Evolutionary conservation across 1,284 basidiomycete genomes (phyloP).

Genomic region (Acaromyces ingoldii): DNA sequence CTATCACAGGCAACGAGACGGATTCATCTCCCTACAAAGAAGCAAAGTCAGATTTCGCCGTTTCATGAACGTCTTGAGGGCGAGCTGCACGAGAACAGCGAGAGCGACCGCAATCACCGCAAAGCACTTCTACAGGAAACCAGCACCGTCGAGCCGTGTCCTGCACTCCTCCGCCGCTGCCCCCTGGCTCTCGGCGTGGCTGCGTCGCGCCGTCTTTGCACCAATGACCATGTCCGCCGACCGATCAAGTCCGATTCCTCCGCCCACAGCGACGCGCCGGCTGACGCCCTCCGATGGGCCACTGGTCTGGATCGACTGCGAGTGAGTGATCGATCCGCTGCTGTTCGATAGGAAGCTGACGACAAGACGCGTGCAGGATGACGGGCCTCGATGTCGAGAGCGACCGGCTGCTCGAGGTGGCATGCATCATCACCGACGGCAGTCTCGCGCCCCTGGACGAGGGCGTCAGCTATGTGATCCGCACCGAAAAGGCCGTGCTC

Average conservation of each 20-base stretch:
- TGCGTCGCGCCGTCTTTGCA: too few species aligned
- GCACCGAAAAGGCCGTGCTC: conserved; percentile 61
- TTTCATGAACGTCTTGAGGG: too few species aligned
- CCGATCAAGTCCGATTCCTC: conserved; percentile 29
- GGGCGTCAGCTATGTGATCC: conserved; percentile 67
- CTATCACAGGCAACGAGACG: too few species aligned
- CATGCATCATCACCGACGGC: conserved; percentile 73
- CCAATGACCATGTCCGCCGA: too few species aligned
- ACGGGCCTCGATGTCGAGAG: conserved; percentile 63
- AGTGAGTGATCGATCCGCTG: conserved; percentile 48
- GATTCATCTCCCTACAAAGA: too few species aligned
- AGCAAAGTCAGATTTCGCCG: too few species aligned
- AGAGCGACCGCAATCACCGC: too few species aligned
- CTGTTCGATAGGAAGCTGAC: background rate
- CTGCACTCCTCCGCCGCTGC: too few species aligned
- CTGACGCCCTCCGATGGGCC: conserved; percentile 59
- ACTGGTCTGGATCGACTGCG: conserved; percentile 81
- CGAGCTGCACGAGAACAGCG: too few species aligned
- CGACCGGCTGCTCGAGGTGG: conserved; percentile 71
- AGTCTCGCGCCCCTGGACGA: conserved; percentile 68
- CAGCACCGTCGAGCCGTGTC: too few species aligned
- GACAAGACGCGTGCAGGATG: conserved; percentile 56
- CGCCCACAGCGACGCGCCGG: conserved; percentile 21
- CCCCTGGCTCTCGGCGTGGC: too few species aligned
- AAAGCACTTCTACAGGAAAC: too few species aligned